Conservation (phyloP, 1,139 yeast genomes). For the Debaryomyces subglobosus region DNA sequence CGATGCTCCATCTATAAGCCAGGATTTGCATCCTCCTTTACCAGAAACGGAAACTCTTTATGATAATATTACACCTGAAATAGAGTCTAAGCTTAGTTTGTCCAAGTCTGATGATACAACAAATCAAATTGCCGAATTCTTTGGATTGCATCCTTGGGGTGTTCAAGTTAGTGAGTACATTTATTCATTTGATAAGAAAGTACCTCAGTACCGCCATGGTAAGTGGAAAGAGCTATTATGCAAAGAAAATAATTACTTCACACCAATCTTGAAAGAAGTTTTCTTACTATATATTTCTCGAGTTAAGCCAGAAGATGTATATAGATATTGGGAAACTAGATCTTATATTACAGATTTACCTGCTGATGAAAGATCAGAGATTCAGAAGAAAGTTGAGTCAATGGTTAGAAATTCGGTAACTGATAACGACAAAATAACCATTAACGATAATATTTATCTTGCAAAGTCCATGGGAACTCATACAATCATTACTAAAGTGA, state of each 20-base stretch:
- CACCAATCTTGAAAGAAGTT: conserved; percentile 32
- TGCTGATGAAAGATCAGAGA: conserved; percentile 33
- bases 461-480: conserved; percentile 33
- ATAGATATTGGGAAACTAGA: conserved; percentile 60
- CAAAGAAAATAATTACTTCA: conserved; percentile 25
- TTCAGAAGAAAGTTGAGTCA: conserved; percentile 34
- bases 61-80: conserved; percentile 13
- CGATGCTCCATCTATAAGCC: conserved; percentile 39
- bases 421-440: conserved; percentile 20
- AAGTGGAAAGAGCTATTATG: conserved; percentile 50
- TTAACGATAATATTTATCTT: conserved; percentile 17
- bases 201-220: conserved; percentile 62
- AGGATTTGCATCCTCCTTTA: conserved; percentile 11
- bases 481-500: conserved; percentile 22
- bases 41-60: conserved; percentile 16
- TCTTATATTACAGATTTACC: conserved; percentile 56
- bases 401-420: conserved; percentile 19
- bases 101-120: conserved; percentile 3
- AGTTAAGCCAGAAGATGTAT: conserved; percentile 38
- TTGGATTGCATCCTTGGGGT: conserved; percentile 27
- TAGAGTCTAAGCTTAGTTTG: neutral
- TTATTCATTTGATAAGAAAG: conserved; percentile 37
- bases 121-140: conserved; percentile 12
- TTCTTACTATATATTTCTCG: conserved; percentile 34
- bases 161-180: conserved; percentile 26